These are phyloP conservation scores for Diphasiastrum complanatum DNA, from an alignment of 83 land plant species.

Conservation along the genomic window DNA sequence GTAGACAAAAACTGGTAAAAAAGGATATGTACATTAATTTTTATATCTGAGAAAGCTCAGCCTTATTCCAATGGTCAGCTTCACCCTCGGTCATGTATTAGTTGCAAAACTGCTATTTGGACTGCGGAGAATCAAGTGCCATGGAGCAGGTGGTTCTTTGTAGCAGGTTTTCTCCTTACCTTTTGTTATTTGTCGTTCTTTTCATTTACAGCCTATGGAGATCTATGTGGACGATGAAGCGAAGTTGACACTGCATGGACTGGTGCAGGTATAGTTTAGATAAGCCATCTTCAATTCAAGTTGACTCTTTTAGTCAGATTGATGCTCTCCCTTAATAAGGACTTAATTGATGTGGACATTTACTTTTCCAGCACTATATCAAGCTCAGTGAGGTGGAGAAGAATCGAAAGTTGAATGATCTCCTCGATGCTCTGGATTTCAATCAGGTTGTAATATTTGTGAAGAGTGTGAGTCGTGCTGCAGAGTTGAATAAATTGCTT, in stretches of 20 bases:
- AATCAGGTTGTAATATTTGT: constrained; percentile 98
- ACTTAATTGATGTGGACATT: no score
- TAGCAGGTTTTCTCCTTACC: constrained; percentile 28
- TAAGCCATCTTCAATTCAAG: no score
- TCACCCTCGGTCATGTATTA: no score
- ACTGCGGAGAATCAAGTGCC: not conserved
- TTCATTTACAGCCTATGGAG: constrained; percentile 93
- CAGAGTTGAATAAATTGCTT: constrained; percentile 91
- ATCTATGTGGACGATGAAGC: constrained; percentile 99
- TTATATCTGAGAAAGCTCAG: no score
- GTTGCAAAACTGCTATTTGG: constrained; percentile 2
- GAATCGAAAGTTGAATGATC: constrained; percentile 93
- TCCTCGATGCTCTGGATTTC: constrained; percentile 95
- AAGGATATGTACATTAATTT: no score
- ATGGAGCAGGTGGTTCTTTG: not conserved
- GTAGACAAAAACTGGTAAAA: no score
- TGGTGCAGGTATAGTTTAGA: constrained; percentile 83
- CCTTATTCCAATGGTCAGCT: no score
- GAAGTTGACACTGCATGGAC: constrained; percentile 92
- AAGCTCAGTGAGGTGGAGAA: constrained; percentile 89
- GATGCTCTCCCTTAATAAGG: no score
- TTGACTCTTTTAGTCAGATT: no score
- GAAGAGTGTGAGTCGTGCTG: constrained; percentile 91
- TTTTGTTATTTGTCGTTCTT: constrained; percentile 53
- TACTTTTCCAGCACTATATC: constrained; percentile 78